Conservation (phyloP, 2,329 filamentous ascomycete species). For the Aureobasidium sp. region DNA sequence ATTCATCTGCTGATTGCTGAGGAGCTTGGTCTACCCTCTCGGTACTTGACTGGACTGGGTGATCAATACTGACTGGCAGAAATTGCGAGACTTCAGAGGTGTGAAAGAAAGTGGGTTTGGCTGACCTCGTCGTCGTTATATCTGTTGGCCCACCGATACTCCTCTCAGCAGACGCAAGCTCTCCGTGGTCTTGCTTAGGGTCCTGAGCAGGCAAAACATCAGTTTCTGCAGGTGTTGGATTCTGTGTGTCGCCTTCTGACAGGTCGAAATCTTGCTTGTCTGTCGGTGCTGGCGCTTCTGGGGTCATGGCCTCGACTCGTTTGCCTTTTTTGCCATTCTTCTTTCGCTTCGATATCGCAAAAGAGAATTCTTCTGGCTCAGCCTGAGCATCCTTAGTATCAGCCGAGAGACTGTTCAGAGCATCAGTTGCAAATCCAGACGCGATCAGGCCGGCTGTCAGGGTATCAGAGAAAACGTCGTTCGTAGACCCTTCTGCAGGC, state of each 20-base stretch:
- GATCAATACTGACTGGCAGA: slow-evolving; percentile 16
- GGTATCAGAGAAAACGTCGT: slow-evolving; percentile 27
- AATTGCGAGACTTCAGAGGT: slow-evolving; percentile 21
- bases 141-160: neutral
- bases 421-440: slow-evolving; percentile 24
- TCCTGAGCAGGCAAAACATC: neutral
- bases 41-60: neutral
- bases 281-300: neutral
- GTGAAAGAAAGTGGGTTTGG: slow-evolving; percentile 13
- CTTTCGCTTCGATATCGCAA: slow-evolving; percentile 29
- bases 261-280: no score
- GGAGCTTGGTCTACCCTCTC: neutral
- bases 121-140: neutral
- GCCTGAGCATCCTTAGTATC: slow-evolving; percentile 13
- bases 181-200: neutral
- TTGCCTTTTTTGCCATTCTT: slow-evolving; percentile 41
- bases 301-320: slow-evolving; percentile 22
- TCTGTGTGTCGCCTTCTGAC: neutral
- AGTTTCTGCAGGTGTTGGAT: no score
- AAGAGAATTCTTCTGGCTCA: slow-evolving; percentile 23
- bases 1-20: neutral
- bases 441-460: slow-evolving; percentile 28
- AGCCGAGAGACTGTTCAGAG: neutral
- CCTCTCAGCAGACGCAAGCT: neutral
- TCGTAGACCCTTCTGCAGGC: neutral